A percentile compares a stretch with the other conserved stretches of the same genome.
Evolutionary conservation across 371 early-diverging fungal species (phyloP).

Genomic region (Cokeromyces recurvatus): DNA sequence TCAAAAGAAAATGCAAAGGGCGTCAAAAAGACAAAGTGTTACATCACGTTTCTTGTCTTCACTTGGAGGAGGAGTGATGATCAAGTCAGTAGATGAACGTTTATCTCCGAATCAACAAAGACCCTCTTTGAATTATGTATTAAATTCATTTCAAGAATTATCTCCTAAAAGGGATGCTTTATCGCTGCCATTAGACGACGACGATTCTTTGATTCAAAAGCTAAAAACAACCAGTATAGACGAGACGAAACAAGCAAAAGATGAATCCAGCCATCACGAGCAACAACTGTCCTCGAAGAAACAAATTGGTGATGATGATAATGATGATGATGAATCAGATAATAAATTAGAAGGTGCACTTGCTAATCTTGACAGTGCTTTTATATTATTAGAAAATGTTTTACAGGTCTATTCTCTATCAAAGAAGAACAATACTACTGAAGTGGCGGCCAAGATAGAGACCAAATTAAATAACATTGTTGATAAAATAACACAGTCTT

Average conservation of each 20-base stretch:
- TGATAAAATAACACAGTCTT: constrained; percentile 3
- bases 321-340: neutral
- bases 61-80: no score
- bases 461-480: constrained; percentile 7
- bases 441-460: constrained; percentile 8
- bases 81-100: no score
- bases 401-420: no score
- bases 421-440: no score
- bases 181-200: neutral
- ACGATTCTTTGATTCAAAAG: neutral
- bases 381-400: constrained; percentile 13
- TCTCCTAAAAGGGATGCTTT: neutral
- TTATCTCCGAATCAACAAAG: neutral
- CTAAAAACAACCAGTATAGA: no score
- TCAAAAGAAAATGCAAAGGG: constrained; percentile 32
- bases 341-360: constrained; percentile 14
- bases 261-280: no score
- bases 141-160: constrained; percentile 9
- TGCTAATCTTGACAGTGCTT: constrained; percentile 28
- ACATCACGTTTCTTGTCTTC: constrained; percentile 37
- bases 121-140: constrained; percentile 18
- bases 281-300: neutral
- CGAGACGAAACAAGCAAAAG: no score
- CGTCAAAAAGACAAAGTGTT: constrained; percentile 43
- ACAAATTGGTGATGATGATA: neutral